Conservation (phyloP, 169 alveolate genomes). For the Cryptosporidium felis region DNA sequence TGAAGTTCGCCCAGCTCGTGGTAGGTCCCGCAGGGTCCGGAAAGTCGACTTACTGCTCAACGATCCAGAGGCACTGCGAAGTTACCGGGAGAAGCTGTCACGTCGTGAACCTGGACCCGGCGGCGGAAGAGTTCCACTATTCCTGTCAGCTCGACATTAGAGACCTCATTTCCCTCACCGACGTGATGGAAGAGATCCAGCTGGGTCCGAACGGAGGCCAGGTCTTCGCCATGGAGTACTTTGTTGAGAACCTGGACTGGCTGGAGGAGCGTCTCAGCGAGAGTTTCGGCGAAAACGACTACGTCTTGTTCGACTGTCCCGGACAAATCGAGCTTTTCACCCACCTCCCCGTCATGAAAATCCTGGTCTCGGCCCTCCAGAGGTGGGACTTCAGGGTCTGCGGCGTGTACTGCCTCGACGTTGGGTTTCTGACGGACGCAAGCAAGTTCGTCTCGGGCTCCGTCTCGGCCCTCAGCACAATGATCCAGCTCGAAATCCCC, state of each 20-base stretch:
- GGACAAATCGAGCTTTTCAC: constrained; percentile 97
- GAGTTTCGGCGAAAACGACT: constrained; percentile 91
- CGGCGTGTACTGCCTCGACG: constrained; percentile 92
- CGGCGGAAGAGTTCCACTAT: constrained; percentile 92
- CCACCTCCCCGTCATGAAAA: constrained; percentile 93
- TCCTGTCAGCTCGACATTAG: constrained; percentile 92
- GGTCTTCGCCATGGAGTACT: constrained; percentile 93
- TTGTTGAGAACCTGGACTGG: constrained; percentile 91
- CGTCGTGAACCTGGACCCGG: constrained; percentile 96
- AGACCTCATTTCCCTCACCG: constrained; percentile 92
- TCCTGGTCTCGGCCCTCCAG: constrained; percentile 83
- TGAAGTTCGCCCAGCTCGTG: constrained; percentile 92
- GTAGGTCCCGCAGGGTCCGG: constrained; percentile 99
- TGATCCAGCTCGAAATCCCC: constrained; percentile 94
- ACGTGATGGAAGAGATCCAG: constrained; percentile 91
- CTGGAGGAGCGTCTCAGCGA: constrained; percentile 91
- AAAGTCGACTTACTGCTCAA: constrained; percentile 94
- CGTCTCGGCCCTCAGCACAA: constrained; percentile 92
- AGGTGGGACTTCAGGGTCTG: constrained; percentile 90
- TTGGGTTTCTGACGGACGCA: constrained; percentile 92
- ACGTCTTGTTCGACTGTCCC: constrained; percentile 95
- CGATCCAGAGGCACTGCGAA: constrained; percentile 90
- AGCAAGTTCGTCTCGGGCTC: constrained; percentile 93
- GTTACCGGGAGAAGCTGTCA: constrained; percentile 87
- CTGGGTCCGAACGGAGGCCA: constrained; percentile 98